Conservation (phyloP, 345 rosid genomes). For the Carallia brachiata region DNA sequence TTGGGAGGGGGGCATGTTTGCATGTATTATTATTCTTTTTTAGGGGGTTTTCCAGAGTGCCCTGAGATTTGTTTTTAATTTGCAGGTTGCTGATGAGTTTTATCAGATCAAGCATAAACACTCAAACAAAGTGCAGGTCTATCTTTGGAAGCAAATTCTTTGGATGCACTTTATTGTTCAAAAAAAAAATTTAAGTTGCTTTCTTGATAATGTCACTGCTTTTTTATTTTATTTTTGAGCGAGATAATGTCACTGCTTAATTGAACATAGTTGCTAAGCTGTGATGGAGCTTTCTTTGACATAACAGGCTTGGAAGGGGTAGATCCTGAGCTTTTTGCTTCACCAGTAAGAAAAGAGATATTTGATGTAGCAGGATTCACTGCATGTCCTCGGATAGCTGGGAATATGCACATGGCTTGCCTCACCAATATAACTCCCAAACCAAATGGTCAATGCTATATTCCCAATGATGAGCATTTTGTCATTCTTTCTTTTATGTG, state of each 20-base stretch:
- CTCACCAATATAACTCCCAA: constrained; percentile 80
- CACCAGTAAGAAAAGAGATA: constrained; percentile 70
- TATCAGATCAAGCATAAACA: constrained; percentile 79
- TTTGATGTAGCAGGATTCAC: constrained; percentile 74
- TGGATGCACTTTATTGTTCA: background rate
- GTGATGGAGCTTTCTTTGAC: constrained; percentile 94
- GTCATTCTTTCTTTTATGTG: background rate
- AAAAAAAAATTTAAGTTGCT: background rate
- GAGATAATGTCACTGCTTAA: constrained; percentile 5
- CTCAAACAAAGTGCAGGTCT: constrained; percentile 78
- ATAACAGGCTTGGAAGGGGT: constrained; percentile 42
- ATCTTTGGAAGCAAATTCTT: constrained; percentile 10
- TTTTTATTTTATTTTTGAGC: too few relatives aligned
- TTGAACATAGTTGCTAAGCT: constrained; percentile 70
- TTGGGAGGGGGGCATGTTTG: background rate
- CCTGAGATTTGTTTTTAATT: constrained; percentile 12
- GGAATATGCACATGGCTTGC: constrained; percentile 88
- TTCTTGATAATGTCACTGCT: constrained; percentile 16
- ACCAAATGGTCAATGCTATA: constrained; percentile 67
- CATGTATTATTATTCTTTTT: background rate
- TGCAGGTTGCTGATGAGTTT: constrained; percentile 91
- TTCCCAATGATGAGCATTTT: constrained; percentile 28
- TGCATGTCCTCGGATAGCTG: constrained; percentile 83
- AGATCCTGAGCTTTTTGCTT: constrained; percentile 67
- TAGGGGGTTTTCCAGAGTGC: background rate